phyloP scores from a whole-genome alignment of 345 rosid genomes.

The Sisymbrium irio region DNA sequence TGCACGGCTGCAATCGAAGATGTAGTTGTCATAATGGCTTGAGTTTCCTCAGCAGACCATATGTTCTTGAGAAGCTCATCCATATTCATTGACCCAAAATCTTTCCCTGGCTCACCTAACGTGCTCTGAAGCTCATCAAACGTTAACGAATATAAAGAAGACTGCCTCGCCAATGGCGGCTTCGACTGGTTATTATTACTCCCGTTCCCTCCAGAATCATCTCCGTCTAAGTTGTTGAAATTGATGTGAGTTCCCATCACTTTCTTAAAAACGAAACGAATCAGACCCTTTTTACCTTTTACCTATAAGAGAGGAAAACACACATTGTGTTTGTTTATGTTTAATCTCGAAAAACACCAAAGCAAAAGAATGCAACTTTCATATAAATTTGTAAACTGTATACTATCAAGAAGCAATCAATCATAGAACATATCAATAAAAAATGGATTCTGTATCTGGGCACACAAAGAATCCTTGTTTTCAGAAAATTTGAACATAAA shows the following conservation, averaged over 20 bases:
- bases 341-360: too few species aligned
- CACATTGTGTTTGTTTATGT: too few species aligned
- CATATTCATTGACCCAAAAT: constrained; percentile 97
- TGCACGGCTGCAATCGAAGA: constrained; percentile 27
- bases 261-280: background rate
- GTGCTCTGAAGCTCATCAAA: constrained; percentile 86
- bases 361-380: constrained; percentile 3
- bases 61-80: constrained; percentile 89
- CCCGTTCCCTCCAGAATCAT: constrained; percentile 38
- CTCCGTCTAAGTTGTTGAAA: constrained; percentile 50
- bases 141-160: constrained; percentile 78
- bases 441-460: background rate
- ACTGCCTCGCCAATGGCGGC: constrained; percentile 51
- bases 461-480: background rate
- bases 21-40: constrained; percentile 38
- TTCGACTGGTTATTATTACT: constrained; percentile 21
- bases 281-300: constrained; percentile 4
- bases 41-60: constrained; percentile 83
- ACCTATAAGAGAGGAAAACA: constrained; percentile 5
- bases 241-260: constrained; percentile 57
- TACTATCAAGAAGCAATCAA: background rate
- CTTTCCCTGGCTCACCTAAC: constrained; percentile 68
- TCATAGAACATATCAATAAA: background rate
- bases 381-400: background rate
- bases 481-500: background rate